Conservation (phyloP, 192 early-diverging fungal genomes). For the Funneliformis geosporum region DNA sequence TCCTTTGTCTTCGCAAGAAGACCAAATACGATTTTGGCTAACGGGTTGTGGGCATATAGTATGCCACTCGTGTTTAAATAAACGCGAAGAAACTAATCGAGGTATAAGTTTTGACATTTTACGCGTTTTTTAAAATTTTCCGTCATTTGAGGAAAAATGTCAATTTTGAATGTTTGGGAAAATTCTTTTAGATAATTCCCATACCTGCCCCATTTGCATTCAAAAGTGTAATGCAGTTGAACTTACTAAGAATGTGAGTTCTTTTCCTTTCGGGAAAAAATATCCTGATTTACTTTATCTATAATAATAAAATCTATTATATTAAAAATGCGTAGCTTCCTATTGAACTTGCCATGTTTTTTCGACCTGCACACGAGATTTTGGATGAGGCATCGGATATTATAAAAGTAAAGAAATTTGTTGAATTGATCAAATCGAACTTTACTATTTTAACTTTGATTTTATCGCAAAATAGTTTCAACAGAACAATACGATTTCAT, state of each 20-base stretch:
- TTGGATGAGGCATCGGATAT: conserved; percentile 3
- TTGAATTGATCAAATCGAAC: not conserved
- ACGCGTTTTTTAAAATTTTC: not conserved
- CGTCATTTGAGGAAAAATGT: not conserved
- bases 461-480: conserved; percentile 33
- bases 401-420: not conserved
- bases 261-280: not conserved
- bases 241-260: not conserved
- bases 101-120: not conserved
- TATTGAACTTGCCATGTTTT: conserved; percentile 3
- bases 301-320: not conserved
- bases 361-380: conserved; percentile 17
- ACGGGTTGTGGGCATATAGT: conserved; percentile 23
- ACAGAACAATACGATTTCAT: conserved; percentile 21
- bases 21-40: conserved; percentile 25
- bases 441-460: not conserved
- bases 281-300: not conserved
- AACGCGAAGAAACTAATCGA: not conserved
- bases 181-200: not conserved
- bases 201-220: conserved; percentile 9
- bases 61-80: conserved; percentile 1
- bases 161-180: not conserved
- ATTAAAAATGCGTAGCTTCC: not conserved
- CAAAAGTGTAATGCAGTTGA: not conserved
- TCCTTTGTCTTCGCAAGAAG: not conserved